A percentile compares a stretch with the other conserved stretches of the same genome.
Evolutionary conservation across 2,329 filamentous ascomycete genomes (phyloP).

Genomic region (Ascochyta koolunga): DNA sequence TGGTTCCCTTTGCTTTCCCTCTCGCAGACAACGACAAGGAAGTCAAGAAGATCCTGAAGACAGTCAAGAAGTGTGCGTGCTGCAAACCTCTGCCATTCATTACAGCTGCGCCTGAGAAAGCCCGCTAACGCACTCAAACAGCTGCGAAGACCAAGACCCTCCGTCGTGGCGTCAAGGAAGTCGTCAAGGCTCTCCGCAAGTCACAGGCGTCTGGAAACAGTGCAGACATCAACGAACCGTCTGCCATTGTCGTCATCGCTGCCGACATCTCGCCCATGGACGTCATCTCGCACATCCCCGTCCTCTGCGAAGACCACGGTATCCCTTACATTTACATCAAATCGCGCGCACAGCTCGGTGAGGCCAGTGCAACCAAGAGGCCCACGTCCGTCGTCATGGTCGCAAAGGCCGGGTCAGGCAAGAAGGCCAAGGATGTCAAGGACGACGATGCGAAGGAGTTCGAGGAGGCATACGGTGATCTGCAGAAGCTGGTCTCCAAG

Average conservation of each 20-base stretch:
- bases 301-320: constrained; percentile 97
- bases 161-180: constrained; percentile 98
- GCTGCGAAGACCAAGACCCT: constrained; percentile 94
- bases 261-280: constrained; percentile 98
- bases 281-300: constrained; percentile 96
- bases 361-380: constrained; percentile 91
- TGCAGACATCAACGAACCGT: constrained; percentile 61
- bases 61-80: constrained; percentile 64
- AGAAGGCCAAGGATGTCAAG: constrained; percentile 55
- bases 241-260: constrained; percentile 84
- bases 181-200: constrained; percentile 97
- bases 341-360: constrained; percentile 90
- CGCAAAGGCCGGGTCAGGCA: constrained; percentile 57
- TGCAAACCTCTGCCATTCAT: neutral
- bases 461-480: constrained; percentile 60
- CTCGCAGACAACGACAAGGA: constrained; percentile 76
- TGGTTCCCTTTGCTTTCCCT: constrained; percentile 84
- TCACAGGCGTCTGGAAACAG: constrained; percentile 72
- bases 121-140: constrained; percentile 48
- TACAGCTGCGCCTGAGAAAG: neutral
- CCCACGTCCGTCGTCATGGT: constrained; percentile 97
- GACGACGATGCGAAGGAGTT: constrained; percentile 56
- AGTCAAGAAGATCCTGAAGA: constrained; percentile 69
- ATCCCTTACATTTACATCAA: constrained; percentile 96
- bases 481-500: constrained; percentile 65